These are phyloP conservation scores for Brettanomyces naardenensis DNA, from an alignment of 805 yeast species.

Conservation along the genomic window DNA sequence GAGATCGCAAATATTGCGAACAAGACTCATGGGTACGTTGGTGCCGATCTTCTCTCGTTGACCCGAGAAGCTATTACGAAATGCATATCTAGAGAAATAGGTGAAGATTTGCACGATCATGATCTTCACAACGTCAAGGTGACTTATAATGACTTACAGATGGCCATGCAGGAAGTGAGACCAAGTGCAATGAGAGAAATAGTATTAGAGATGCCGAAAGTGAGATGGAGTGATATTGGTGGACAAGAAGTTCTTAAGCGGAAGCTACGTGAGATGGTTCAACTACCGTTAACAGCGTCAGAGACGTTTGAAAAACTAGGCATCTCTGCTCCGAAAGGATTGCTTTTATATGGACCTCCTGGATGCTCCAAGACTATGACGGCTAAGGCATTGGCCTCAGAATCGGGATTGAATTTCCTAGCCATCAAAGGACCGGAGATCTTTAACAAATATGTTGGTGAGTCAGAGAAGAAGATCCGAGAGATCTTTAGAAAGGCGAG, in stretches of 20 bases:
- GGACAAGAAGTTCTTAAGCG: conserved; percentile 83
- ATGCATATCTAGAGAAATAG: conserved; percentile 59
- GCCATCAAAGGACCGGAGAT: conserved; percentile 97
- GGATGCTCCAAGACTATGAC: conserved; percentile 95
- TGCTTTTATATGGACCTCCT: conserved; percentile 92
- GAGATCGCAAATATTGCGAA: conserved; percentile 60
- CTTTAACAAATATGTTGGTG: conserved; percentile 92
- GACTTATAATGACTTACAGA: conserved; percentile 49
- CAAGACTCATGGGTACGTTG: conserved; percentile 94
- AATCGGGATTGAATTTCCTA: conserved; percentile 85
- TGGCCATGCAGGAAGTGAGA: conserved; percentile 69
- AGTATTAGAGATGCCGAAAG: conserved; percentile 88
- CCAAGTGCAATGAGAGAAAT: conserved; percentile 98
- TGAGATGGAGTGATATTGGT: conserved; percentile 90
- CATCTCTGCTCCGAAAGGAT: conserved; percentile 87
- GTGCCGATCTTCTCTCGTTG: conserved; percentile 87
- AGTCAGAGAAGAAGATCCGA: conserved; percentile 86
- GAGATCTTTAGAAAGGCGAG: conserved; percentile 91
- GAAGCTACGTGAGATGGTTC: conserved; percentile 83
- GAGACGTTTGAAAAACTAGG: conserved; percentile 74
- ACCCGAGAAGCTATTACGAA: conserved; percentile 84
- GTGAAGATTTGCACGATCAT: conserved; percentile 4
- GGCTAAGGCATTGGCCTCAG: conserved; percentile 93
- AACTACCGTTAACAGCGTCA: conserved; percentile 78
- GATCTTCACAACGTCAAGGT: conserved; percentile 34